These are phyloP conservation scores for Globisporangium abappressorium DNA, from an alignment of 352 stramenopile species.

Conservation along the genomic window DNA sequence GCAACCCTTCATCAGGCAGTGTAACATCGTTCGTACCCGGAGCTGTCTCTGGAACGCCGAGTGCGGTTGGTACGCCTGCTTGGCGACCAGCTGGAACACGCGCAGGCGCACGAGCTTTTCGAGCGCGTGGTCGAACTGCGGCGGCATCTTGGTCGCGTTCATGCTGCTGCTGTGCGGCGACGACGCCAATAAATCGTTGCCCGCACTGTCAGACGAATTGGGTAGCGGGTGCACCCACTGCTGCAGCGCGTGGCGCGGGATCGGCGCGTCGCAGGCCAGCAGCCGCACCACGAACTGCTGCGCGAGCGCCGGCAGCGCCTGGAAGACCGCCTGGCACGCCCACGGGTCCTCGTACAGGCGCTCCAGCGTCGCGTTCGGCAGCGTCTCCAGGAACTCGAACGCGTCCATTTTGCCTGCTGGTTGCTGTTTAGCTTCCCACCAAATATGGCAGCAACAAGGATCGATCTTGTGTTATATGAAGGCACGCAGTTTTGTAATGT, in stretches of 20 bases:
- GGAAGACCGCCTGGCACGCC: constrained; percentile 88
- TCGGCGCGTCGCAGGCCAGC: constrained; percentile 51
- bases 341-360: constrained; percentile 83
- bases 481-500: not conserved
- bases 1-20: constrained; percentile 1
- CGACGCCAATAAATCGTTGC: constrained; percentile 2
- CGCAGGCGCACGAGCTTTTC: constrained; percentile 54
- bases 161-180: constrained; percentile 8
- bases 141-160: constrained; percentile 32
- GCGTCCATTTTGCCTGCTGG: constrained; percentile 58
- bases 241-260: constrained; percentile 52
- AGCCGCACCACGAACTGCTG: constrained; percentile 91
- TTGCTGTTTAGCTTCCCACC: not conserved
- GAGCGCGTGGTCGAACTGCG: constrained; percentile 49
- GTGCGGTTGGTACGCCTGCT: constrained; percentile 45
- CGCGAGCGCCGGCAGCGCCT: constrained; percentile 78
- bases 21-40: constrained; percentile 26
- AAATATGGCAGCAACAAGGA: not conserved
- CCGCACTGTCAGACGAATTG: not conserved
- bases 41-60: constrained; percentile 62
- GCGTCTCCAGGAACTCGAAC: constrained; percentile 85
- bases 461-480: not conserved
- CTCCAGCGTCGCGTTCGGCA: constrained; percentile 70
- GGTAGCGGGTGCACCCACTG: constrained; percentile 65
- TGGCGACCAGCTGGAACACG: constrained; percentile 42